A percentile compares a stretch with the other conserved stretches of the same genome.
These are phyloP conservation scores for Haemoproteus tartakovskyi DNA, from an alignment of 169 alveolate genomes.

Conservation along the genomic window DNA sequence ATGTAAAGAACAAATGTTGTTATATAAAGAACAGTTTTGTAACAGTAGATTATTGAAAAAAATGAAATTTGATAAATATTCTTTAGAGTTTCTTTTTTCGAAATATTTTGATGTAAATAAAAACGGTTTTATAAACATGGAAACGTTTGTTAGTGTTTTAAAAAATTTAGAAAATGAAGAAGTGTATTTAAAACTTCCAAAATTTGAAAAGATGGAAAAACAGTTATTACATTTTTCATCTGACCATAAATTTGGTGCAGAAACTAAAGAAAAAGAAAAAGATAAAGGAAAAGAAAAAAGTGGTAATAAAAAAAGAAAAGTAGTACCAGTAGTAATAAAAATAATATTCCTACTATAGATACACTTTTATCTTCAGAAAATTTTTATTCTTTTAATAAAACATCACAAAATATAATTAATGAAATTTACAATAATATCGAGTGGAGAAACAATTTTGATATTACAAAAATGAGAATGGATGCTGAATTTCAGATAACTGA, in stretches of 20 bases:
- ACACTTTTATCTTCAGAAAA: not conserved
- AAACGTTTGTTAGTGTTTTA: not conserved
- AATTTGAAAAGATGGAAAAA: constrained; percentile 42
- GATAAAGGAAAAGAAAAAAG: too few species aligned
- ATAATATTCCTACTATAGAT: too few species aligned
- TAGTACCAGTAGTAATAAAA: too few species aligned
- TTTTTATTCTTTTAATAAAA: constrained; percentile 7
- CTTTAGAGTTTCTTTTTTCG: not conserved
- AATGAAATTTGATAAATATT: constrained; percentile 4
- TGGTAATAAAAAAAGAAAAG: too few species aligned
- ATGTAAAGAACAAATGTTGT: not conserved
- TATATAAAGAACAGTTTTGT: constrained; percentile 9
- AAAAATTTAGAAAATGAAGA: not conserved
- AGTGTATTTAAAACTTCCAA: not conserved
- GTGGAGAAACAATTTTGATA: too few species aligned
- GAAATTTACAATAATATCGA: not conserved
- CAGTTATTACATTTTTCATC: not conserved
- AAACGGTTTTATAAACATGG: not conserved
- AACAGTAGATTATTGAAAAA: too few species aligned
- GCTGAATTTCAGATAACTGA: constrained; percentile 47
- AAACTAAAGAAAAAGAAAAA: not conserved
- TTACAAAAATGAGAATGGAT: constrained; percentile 46
- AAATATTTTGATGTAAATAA: constrained; percentile 3
- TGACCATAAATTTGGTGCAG: not conserved
- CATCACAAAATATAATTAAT: constrained; percentile 15